Evolutionary conservation across 345 rosid genomes (phyloP).

Genomic region (Lumnitzera racemosa): DNA sequence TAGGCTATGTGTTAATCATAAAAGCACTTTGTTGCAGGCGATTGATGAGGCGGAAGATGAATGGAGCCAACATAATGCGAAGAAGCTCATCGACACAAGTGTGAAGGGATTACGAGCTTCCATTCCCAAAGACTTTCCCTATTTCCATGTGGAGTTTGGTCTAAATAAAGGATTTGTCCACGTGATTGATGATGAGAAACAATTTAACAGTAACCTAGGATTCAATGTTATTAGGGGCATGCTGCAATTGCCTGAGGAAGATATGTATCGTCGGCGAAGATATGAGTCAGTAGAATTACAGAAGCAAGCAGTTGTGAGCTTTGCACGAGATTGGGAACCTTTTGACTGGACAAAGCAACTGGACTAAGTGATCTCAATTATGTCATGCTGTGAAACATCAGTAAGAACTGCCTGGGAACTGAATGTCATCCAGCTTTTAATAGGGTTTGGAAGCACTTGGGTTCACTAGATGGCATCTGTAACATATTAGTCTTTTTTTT

Average conservation of each 20-base stretch:
- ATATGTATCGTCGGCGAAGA: constrained; percentile 73
- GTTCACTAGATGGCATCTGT: too few relatives aligned
- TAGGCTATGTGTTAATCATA: neutral
- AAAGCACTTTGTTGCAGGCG: constrained; percentile 32
- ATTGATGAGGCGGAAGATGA: constrained; percentile 97
- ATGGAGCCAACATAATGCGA: constrained; percentile 97
- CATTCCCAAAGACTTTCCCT: constrained; percentile 85
- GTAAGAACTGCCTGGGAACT: too few relatives aligned
- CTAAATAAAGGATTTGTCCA: constrained; percentile 76
- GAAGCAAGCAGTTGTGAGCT: constrained; percentile 50
- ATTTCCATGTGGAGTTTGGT: constrained; percentile 93
- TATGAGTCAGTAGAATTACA: constrained; percentile 57
- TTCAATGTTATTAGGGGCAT: constrained; percentile 87
- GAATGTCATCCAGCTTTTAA: too few relatives aligned
- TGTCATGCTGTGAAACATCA: too few relatives aligned
- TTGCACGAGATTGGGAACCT: constrained; percentile 63
- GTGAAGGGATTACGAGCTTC: constrained; percentile 76
- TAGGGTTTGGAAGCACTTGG: too few relatives aligned
- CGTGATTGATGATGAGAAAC: constrained; percentile 86
- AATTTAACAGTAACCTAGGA: constrained; percentile 77
- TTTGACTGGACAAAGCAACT: constrained; percentile 95
- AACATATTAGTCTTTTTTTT: too few relatives aligned
- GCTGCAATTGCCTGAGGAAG: constrained; percentile 72
- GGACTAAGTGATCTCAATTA: constrained; percentile 17
- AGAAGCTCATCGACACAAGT: constrained; percentile 86